Conservation (phyloP, 257 asterid species). For the Thymus quinquecostatus region DNA sequence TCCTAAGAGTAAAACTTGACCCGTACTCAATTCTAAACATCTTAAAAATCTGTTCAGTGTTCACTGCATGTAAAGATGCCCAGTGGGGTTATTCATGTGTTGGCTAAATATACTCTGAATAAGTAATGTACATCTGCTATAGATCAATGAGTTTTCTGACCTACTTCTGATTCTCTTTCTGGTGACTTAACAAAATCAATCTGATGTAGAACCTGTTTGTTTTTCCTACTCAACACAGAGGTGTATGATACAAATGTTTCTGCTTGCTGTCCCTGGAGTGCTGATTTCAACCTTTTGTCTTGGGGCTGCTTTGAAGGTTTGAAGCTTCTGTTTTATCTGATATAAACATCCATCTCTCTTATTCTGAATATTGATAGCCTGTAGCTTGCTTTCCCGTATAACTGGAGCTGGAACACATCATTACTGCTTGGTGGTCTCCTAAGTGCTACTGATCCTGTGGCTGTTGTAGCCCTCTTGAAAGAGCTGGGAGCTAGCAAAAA, state of each 20-base stretch:
- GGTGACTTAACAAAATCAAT: neutral
- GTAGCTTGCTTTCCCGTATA: constrained; percentile 83
- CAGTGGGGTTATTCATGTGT: too few relatives aligned
- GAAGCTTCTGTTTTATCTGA: constrained; percentile 32
- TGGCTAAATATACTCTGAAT: too few relatives aligned
- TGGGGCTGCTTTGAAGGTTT: constrained; percentile 87
- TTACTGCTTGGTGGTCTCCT: constrained; percentile 96
- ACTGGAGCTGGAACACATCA: constrained; percentile 96
- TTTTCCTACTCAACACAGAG: constrained; percentile 53
- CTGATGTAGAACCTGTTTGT: neutral
- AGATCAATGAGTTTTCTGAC: too few relatives aligned
- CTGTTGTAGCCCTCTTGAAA: constrained; percentile 94
- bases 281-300: constrained; percentile 85
- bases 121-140: too few relatives aligned
- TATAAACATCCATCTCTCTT: constrained; percentile 26
- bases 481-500: constrained; percentile 98
- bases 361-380: constrained; percentile 40
- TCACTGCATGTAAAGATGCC: too few relatives aligned
- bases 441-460: constrained; percentile 99
- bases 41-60: too few relatives aligned
- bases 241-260: constrained; percentile 80
- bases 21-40: too few relatives aligned
- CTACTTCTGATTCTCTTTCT: too few relatives aligned
- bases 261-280: constrained; percentile 99
- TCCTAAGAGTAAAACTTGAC: too few relatives aligned